These are phyloP conservation scores for Colletotrichum somersetense DNA, from an alignment of 2,329 filamentous ascomycete species.

Conservation along the genomic window DNA sequence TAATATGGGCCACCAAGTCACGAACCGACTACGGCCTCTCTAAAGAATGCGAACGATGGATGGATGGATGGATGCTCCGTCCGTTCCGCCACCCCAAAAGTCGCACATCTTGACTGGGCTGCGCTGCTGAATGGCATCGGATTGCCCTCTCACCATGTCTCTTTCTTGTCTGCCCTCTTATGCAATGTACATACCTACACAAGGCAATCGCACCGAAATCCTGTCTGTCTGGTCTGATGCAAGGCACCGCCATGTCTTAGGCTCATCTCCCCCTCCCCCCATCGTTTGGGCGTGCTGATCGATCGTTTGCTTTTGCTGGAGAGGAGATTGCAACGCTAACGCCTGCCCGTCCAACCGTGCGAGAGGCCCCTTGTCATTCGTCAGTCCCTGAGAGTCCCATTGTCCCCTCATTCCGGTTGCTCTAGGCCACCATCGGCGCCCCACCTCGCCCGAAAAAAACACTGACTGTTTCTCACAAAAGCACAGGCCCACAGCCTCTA, in stretches of 20 bases:
- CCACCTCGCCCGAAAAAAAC: conserved; percentile 12
- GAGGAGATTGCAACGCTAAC: conserved; percentile 32
- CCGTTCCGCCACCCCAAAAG: conserved; percentile 1
- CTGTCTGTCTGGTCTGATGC: conserved; percentile 6
- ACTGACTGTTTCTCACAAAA: neutral
- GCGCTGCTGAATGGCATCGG: neutral
- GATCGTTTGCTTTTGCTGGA: conserved; percentile 20
- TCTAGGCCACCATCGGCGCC: conserved; percentile 5
- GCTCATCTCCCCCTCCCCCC: conserved; percentile 10
- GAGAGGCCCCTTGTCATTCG: conserved; percentile 30
- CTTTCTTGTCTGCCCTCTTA: neutral
- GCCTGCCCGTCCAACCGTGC: conserved; percentile 2
- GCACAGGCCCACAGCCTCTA: conserved; percentile 13
- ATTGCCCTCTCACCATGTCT: conserved; percentile 14
- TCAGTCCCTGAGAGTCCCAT: conserved; percentile 34
- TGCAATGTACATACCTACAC: neutral
- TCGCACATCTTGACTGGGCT: conserved; percentile 10
- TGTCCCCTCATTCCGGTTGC: conserved; percentile 29
- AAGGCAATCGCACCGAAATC: no score
- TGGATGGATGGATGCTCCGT: neutral
- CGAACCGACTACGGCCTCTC: conserved; percentile 5
- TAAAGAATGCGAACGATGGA: conserved; percentile 29
- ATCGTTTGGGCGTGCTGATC: conserved; percentile 9
- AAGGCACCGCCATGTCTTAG: conserved; percentile 30
- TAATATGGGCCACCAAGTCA: conserved; percentile 27